Base-by-base conservation (phyloP, 331 rosid genomes). In the Malus hybrid region DNA sequence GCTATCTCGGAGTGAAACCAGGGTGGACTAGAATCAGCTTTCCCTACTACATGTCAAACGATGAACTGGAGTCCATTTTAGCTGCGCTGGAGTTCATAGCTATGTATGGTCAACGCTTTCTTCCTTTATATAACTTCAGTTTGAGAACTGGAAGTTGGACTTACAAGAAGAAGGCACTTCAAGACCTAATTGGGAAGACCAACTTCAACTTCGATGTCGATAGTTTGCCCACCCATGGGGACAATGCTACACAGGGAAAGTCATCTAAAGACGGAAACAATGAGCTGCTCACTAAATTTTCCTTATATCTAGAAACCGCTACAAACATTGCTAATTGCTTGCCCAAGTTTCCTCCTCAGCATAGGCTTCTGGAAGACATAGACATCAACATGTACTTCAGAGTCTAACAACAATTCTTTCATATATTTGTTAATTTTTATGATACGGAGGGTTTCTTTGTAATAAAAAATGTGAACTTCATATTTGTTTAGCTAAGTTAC, bases 21-120 rank as follows among this genome's bases (percentile, higher is more conserved):
- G 96, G 99, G 79, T 94, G 99, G 99, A 87, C 96, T 20, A 71
- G 97, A 79, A 75, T 94, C 60, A 90, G 87, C 65, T 82, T 87
- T 67, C 89, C 89, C 19, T 85, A 85, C 83, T 87, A 82, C 79
- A 83, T 82, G 77, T 58, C 86, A 7, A 64, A 78, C 2, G 83
- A 80, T 50, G 89, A 84, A 53, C 83, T 85, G 20, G 89, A 87
- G 60, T 87, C 82, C 84, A 85, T 87, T 76, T 48, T 87, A 72
- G 63, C 68, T 24, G 89, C 91, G n/a, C 19, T 87, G 80, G 91
- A 87, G 60, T 87, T 85, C 64, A 46, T 87, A 70, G 87, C 84
- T 29, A 68, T 44, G 36, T 85, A 82, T 30, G 91, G 91, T 32
- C 89, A 87, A 75, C 69, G 89, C 13, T 87, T 87, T 48, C 89